Percentiles rank a stretch among this genome's conserved stretches.
Conservation (phyloP, 805 yeast species). For the Suhomyces prunicola region DNA sequence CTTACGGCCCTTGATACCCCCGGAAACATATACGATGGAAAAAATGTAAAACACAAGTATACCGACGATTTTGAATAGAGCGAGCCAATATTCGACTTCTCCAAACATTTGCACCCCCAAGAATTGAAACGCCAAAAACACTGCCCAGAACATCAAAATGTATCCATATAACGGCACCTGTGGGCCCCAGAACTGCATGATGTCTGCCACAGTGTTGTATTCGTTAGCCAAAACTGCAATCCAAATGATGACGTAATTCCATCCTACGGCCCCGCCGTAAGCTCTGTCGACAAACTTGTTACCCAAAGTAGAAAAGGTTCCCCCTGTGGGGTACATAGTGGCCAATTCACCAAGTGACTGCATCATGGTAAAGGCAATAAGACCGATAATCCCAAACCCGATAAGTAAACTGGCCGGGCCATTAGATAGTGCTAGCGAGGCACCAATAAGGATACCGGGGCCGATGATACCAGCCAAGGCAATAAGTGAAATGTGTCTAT, state of each 20-base stretch:
- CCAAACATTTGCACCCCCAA: conserved; percentile 55
- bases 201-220: conserved; percentile 51
- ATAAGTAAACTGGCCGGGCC: conserved; percentile 54
- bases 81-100: conserved; percentile 54
- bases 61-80: conserved; percentile 46
- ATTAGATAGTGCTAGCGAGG: conserved; percentile 47
- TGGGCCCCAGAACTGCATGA: conserved; percentile 49
- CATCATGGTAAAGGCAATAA: conserved; percentile 54
- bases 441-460: conserved; percentile 55
- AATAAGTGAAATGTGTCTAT: conserved; percentile 49
- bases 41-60: conserved; percentile 49
- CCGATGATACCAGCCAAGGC: conserved; percentile 60
- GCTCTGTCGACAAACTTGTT: conserved; percentile 51
- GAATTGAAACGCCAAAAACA: conserved; percentile 49
- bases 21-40: conserved; percentile 44
- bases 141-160: conserved; percentile 50
- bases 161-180: conserved; percentile 55
- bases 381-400: conserved; percentile 52
- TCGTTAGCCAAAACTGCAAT: conserved; percentile 53
- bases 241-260: conserved; percentile 56
- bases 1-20: conserved; percentile 38
- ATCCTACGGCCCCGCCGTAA: conserved; percentile 54
- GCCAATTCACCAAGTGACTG: conserved; percentile 55
- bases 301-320: conserved; percentile 52
- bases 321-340: conserved; percentile 49